A percentile compares a stretch with the other conserved stretches of the same genome.
Evolutionary conservation across 2,329 filamentous ascomycete species (phyloP).

Genomic region (Gnomoniopsis sp.): DNA sequence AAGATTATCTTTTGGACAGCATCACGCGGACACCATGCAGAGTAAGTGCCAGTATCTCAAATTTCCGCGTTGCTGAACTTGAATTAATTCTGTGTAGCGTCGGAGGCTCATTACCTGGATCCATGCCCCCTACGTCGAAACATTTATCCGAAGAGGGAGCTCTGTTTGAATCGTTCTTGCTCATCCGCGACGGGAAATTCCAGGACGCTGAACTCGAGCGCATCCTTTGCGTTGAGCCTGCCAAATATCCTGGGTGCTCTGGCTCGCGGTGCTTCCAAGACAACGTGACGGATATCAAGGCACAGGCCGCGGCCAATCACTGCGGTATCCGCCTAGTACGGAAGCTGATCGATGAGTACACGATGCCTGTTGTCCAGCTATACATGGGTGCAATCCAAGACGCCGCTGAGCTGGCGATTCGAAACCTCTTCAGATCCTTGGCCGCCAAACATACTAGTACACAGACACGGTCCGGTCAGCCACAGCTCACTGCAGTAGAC

Average conservation of each 20-base stretch:
- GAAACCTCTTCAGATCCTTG: slow-evolving; percentile 65
- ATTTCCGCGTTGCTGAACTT: too few species aligned
- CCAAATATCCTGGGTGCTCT: slow-evolving; percentile 70
- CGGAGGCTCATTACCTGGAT: slow-evolving; percentile 76
- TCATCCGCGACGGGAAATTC: slow-evolving; percentile 72
- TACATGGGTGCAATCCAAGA: slow-evolving; percentile 82
- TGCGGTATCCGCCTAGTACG: slow-evolving; percentile 79
- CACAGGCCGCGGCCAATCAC: slow-evolving; percentile 82
- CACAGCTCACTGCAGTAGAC: slow-evolving; percentile 61
- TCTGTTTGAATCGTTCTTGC: slow-evolving; percentile 61
- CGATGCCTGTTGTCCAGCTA: slow-evolving; percentile 71
- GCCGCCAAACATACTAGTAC: slow-evolving; percentile 66
- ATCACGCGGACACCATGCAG: slow-evolving; percentile 76
- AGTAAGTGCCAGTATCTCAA: too few species aligned
- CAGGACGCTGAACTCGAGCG: slow-evolving; percentile 73
- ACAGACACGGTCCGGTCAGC: slow-evolving; percentile 41
- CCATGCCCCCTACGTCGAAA: slow-evolving; percentile 74
- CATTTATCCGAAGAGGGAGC: slow-evolving; percentile 64
- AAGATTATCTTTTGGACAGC: slow-evolving; percentile 81
- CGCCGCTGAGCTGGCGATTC: slow-evolving; percentile 74
- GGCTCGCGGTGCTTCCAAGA: slow-evolving; percentile 77
- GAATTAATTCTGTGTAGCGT: too few species aligned
- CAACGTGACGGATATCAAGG: slow-evolving; percentile 83
- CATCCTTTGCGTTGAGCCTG: slow-evolving; percentile 69
- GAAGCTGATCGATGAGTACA: slow-evolving; percentile 74